Conservation (phyloP, 331 rosid species). For the Acacia concinna region DNA sequence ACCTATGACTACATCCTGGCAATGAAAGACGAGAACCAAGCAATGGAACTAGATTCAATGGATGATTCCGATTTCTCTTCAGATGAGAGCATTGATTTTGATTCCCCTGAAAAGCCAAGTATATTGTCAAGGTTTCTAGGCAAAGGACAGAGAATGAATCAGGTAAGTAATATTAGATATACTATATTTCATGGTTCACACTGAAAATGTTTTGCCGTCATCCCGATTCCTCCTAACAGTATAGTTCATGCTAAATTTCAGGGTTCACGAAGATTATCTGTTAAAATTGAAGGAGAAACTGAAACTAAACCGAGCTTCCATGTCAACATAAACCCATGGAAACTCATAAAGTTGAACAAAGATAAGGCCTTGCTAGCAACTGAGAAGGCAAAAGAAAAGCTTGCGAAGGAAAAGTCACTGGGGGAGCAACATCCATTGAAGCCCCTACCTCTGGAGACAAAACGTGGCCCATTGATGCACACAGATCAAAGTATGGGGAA, state of each 20-base stretch:
- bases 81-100: constrained; percentile 74
- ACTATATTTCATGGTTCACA: background rate
- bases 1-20: constrained; percentile 95
- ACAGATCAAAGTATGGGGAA: constrained; percentile 19
- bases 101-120: constrained; percentile 77
- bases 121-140: constrained; percentile 65
- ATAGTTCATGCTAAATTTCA: constrained; percentile 41
- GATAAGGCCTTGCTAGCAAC: constrained; percentile 62
- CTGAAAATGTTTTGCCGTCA: constrained; percentile 8
- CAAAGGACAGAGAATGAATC: constrained; percentile 46
- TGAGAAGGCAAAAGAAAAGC: constrained; percentile 59
- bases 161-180: constrained; percentile 44
- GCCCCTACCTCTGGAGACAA: constrained; percentile 64
- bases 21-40: constrained; percentile 77
- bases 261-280: constrained; percentile 66
- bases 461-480: constrained; percentile 43
- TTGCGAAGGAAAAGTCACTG: constrained; percentile 42
- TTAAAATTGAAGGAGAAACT: constrained; percentile 71
- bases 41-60: constrained; percentile 61
- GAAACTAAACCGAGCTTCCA: constrained; percentile 62
- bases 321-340: constrained; percentile 77
- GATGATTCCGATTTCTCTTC: constrained; percentile 86
- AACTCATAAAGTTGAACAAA: constrained; percentile 59
- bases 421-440: constrained; percentile 36
- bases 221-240: constrained; percentile 11